These are phyloP conservation scores for Phytopythium montanum DNA, from an alignment of 352 stramenopile species.

Conservation along the genomic window DNA sequence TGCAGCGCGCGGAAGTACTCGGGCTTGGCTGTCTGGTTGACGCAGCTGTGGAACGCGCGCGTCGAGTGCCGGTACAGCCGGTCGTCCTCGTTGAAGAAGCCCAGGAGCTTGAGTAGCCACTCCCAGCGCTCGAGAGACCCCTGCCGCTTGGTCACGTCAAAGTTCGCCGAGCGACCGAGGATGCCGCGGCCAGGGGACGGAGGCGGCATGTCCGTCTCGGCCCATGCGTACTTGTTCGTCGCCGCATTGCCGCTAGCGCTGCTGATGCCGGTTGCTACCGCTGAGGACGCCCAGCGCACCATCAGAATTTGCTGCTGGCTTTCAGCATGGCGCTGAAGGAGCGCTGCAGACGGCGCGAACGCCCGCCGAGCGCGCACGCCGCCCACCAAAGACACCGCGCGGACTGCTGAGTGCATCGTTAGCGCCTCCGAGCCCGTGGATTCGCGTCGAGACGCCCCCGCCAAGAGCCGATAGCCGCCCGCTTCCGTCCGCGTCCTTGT, in stretches of 20 bases:
- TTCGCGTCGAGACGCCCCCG: not conserved
- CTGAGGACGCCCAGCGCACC: conserved; percentile 25
- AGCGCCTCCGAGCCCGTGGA: not conserved
- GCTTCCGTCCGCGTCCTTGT: not conserved
- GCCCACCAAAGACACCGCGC: not conserved
- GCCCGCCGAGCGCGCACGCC: not conserved
- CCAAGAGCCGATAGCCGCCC: not conserved
- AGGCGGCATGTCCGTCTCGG: conserved; percentile 75
- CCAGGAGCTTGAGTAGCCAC: conserved; percentile 80
- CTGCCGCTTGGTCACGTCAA: conserved; percentile 70
- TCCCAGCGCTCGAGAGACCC: conserved; percentile 67
- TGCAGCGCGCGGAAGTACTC: conserved; percentile 72
- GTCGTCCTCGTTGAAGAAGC: conserved; percentile 87
- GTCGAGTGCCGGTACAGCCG: conserved; percentile 69
- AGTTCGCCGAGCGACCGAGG: conserved; percentile 72
- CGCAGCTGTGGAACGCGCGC: conserved; percentile 78
- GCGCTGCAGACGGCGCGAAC: not conserved
- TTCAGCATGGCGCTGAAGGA: not conserved
- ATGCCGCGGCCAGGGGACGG: conserved; percentile 69
- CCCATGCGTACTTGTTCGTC: conserved; percentile 55
- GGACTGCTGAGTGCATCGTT: conserved; percentile 1
- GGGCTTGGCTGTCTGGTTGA: conserved; percentile 72
- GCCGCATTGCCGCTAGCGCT: too few species aligned
- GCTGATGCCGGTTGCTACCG: not conserved
- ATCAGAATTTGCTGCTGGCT: conserved; percentile 9